Evolutionary conservation across 306 rosid genomes (phyloP).

Genomic region (Arachis stenosperma): DNA sequence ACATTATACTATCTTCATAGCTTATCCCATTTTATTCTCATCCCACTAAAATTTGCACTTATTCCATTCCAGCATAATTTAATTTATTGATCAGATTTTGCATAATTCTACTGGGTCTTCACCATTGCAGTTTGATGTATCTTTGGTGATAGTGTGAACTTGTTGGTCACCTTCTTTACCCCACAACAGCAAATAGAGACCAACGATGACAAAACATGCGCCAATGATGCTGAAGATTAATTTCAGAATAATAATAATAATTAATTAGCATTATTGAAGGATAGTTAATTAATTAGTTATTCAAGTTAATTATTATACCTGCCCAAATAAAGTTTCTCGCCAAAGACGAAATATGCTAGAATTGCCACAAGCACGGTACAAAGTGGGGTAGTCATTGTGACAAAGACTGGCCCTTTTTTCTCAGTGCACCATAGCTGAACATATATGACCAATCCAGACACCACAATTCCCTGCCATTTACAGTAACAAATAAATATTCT

Average conservation of each 20-base stretch:
- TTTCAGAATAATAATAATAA: background rate
- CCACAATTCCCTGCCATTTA: conserved; percentile 66
- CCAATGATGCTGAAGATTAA: conserved; percentile 68
- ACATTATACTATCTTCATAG: background rate
- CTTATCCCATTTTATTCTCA: background rate
- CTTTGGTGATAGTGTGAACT: conserved; percentile 38
- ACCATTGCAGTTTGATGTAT: background rate
- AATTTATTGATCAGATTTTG: conserved; percentile 5
- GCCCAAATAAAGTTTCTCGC: conserved; percentile 76
- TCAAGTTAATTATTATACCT: conserved; percentile 46
- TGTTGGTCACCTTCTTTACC: conserved; percentile 70
- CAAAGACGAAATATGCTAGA: conserved; percentile 76
- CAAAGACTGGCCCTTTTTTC: conserved; percentile 84
- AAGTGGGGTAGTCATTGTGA: conserved; percentile 76
- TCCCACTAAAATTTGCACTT: conserved; percentile 11
- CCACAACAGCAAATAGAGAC: conserved; percentile 78
- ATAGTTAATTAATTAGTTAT: background rate
- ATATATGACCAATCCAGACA: conserved; percentile 55
- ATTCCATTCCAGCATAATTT: conserved; percentile 3
- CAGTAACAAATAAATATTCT: background rate
- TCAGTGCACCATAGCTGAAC: conserved; percentile 80
- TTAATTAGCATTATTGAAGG: background rate
- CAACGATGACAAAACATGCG: conserved; percentile 59
- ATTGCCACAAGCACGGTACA: conserved; percentile 63
- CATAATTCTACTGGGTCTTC: conserved; percentile 30